Conservation (phyloP, 2,329 filamentous ascomycete genomes). For the Fusarium sp. region DNA sequence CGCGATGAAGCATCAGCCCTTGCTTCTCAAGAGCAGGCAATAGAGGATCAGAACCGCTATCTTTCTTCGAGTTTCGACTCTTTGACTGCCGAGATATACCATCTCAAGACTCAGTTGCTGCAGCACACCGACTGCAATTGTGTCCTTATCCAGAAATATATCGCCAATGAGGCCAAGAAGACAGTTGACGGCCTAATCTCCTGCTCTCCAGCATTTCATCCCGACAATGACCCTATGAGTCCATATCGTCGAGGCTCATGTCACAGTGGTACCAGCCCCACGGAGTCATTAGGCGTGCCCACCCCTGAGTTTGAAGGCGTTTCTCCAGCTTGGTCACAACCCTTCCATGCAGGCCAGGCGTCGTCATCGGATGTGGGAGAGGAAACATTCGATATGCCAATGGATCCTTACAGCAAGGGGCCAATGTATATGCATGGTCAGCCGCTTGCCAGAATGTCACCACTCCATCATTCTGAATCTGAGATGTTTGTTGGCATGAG, state of each 20-base stretch:
- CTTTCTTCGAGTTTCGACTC: conserved; percentile 42
- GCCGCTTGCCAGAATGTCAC: conserved; percentile 11
- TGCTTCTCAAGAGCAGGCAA: conserved; percentile 41
- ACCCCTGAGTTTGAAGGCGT: conserved; percentile 37
- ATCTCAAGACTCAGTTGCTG: conserved; percentile 45
- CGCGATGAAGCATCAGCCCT: conserved; percentile 46
- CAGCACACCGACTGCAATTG: conserved; percentile 47
- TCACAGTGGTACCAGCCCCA: conserved; percentile 38
- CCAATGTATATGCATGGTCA: conserved; percentile 25
- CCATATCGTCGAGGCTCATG: conserved; percentile 37
- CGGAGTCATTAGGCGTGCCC: conserved; percentile 39
- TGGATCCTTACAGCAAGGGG: conserved; percentile 30
- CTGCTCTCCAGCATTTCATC: conserved; percentile 29
- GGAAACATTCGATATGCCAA: conserved; percentile 37
- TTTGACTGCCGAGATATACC: conserved; percentile 43
- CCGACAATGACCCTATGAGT: conserved; percentile 22
- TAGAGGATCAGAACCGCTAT: conserved; percentile 46
- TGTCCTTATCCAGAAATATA: conserved; percentile 46
- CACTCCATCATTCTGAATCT: conserved; percentile 13
- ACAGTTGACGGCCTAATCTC: conserved; percentile 40
- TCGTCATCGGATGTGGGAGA: conserved; percentile 35
- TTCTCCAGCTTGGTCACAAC: conserved; percentile 37
- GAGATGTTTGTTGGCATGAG: conserved; percentile 29
- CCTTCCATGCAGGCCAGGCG: conserved; percentile 32
- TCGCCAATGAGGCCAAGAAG: conserved; percentile 45